Percentiles rank a stretch among this genome's conserved stretches.
Evolutionary conservation across 2,329 filamentous ascomycete species (phyloP).

Genomic region (Colletotrichum costaricense): DNA sequence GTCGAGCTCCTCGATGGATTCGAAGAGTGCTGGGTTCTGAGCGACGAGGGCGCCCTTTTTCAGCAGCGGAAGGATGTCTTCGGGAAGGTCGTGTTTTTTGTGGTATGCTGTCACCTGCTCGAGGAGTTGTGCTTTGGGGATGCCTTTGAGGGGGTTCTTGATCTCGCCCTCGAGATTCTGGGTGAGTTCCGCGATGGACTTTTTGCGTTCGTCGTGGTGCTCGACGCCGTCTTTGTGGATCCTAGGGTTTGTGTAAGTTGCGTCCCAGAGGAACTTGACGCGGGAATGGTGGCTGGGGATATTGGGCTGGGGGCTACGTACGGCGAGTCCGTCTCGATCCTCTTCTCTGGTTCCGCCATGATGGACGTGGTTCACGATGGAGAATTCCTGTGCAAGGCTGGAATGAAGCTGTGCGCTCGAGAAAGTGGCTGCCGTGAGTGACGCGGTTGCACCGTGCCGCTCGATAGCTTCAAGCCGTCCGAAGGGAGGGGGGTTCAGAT

Average conservation of each 20-base stretch:
- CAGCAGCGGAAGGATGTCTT: conserved; percentile 56
- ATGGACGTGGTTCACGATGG: background rate
- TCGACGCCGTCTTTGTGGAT: conserved; percentile 1
- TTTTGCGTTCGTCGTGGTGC: conserved; percentile 1
- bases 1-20: conserved; percentile 57
- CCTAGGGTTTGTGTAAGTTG: background rate
- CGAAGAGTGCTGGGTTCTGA: conserved; percentile 59
- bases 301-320: background rate
- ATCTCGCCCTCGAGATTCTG: conserved; percentile 43
- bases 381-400: background rate
- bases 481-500: background rate
- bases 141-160: conserved; percentile 61
- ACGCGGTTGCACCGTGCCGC: background rate
- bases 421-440: background rate
- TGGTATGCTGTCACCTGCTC: conserved; percentile 66
- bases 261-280: no score
- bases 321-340: background rate
- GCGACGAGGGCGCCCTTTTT: conserved; percentile 65
- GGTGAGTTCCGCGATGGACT: conserved; percentile 20
- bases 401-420: background rate
- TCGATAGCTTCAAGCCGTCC: background rate
- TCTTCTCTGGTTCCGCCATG: conserved; percentile 13
- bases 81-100: conserved; percentile 55
- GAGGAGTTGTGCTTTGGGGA: conserved; percentile 63
- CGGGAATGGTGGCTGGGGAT: background rate